Percentiles rank a stretch among this genome's conserved stretches.
Evolutionary conservation across 176 grass and related monocot genomes (phyloP).

Genomic region (Saccharum officinarum): DNA sequence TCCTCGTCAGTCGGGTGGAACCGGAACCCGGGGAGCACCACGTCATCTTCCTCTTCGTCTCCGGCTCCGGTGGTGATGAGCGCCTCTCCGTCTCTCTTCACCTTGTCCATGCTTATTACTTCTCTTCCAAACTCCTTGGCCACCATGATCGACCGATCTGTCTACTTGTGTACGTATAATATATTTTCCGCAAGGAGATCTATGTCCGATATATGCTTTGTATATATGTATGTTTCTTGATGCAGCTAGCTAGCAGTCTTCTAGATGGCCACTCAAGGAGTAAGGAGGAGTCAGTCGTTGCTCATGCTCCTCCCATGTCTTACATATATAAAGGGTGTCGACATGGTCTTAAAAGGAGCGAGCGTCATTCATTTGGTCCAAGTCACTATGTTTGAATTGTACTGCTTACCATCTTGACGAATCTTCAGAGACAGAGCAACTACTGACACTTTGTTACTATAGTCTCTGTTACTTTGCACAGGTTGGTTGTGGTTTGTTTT

Average conservation of each 20-base stretch:
- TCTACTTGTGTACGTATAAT: background rate
- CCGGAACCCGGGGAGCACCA: constrained; percentile 79
- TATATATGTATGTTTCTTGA: background rate
- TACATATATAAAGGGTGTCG: constrained; percentile 15
- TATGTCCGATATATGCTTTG: background rate
- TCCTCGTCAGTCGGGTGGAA: constrained; percentile 97
- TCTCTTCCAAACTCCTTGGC: constrained; percentile 22
- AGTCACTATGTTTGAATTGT: constrained; percentile 57
- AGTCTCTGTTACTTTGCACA: background rate
- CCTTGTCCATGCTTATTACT: constrained; percentile 15
- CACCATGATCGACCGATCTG: constrained; percentile 19
- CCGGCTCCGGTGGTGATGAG: background rate
- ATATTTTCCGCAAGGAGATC: background rate
- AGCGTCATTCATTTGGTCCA: constrained; percentile 44
- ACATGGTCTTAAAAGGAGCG: constrained; percentile 15
- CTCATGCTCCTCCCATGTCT: background rate
- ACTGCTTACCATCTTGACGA: constrained; percentile 27
- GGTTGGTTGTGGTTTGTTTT: background rate
- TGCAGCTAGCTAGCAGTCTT: background rate
- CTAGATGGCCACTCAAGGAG: background rate
- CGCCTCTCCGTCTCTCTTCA: constrained; percentile 42
- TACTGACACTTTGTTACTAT: background rate
- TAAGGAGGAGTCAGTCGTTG: constrained; percentile 2
- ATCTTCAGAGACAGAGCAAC: constrained; percentile 19
- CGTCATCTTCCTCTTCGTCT: constrained; percentile 51